These are phyloP conservation scores for Lichtheimia ramosa DNA, from an alignment of 371 early-diverging fungal species.

Conservation along the genomic window DNA sequence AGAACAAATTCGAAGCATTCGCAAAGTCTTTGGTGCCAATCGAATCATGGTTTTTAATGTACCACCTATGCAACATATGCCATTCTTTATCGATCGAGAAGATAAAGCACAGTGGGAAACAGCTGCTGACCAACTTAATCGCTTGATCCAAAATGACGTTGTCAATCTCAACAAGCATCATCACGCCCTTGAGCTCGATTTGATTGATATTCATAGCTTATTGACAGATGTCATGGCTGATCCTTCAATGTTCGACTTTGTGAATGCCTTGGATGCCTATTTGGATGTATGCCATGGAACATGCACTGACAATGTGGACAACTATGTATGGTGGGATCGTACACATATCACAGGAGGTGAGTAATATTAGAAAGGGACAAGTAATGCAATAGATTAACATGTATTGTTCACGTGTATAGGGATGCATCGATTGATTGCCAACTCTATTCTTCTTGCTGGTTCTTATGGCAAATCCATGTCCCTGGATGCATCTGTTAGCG, in stretches of 20 bases:
- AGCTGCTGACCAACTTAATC: constrained; percentile 31
- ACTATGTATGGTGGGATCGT: constrained; percentile 49
- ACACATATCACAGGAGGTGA: constrained; percentile 45
- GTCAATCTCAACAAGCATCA: constrained; percentile 35
- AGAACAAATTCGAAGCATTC: constrained; percentile 29
- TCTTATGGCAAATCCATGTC: constrained; percentile 19
- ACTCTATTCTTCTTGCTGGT: constrained; percentile 32
- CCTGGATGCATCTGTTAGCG: constrained; percentile 8
- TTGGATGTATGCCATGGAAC: constrained; percentile 18
- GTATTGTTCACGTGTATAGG: constrained; percentile 9
- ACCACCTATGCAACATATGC: constrained; percentile 38
- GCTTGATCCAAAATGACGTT: constrained; percentile 26
- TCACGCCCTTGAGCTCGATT: constrained; percentile 33
- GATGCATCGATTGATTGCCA: constrained; percentile 32
- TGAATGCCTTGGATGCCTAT: constrained; percentile 22
- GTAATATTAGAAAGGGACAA: background rate
- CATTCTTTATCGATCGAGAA: constrained; percentile 22
- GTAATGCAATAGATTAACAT: background rate
- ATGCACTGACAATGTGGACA: constrained; percentile 15
- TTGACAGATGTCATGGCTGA: constrained; percentile 28
- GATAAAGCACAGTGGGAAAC: constrained; percentile 13
- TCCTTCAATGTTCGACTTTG: constrained; percentile 33
- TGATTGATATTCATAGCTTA: constrained; percentile 31
- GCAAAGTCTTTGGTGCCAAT: constrained; percentile 26
- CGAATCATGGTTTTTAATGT: constrained; percentile 34